Percentiles rank a stretch among this genome's conserved stretches.
Conservation (phyloP, 2,329 filamentous ascomycete genomes). For the Neurospora sp. region DNA sequence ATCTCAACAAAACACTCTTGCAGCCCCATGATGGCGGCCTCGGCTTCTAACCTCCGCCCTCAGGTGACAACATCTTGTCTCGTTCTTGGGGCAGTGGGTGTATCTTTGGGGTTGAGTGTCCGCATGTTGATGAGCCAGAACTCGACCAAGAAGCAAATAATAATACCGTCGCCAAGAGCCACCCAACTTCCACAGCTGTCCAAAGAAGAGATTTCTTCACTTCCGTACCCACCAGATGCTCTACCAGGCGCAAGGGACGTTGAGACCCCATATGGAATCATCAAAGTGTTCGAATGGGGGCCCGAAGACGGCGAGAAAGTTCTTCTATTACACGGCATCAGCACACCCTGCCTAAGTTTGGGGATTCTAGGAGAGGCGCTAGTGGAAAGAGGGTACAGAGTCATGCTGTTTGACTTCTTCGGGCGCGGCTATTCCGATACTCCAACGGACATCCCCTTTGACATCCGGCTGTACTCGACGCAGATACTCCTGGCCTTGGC, state of each 20-base stretch:
- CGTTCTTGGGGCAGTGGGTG: conserved; percentile 10
- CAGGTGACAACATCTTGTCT: conserved; percentile 8
- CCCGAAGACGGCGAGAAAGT: conserved; percentile 62
- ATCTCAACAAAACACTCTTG: background rate
- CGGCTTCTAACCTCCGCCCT: conserved; percentile 4
- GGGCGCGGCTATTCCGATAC: conserved; percentile 71
- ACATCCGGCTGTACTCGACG: conserved; percentile 53
- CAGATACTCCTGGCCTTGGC: conserved; percentile 58
- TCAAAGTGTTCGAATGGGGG: conserved; percentile 74
- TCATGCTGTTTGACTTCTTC: conserved; percentile 72
- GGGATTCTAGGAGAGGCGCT: conserved; percentile 57
- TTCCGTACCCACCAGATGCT: conserved; percentile 60
- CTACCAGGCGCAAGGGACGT: conserved; percentile 64
- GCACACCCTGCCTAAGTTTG: conserved; percentile 63
- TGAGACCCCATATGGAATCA: conserved; percentile 57
- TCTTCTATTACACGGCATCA: conserved; percentile 71
- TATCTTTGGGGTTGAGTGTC: conserved; percentile 8
- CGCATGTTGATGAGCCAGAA: background rate
- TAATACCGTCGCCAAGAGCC: conserved; percentile 30
- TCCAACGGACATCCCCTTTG: conserved; percentile 49
- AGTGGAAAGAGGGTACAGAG: conserved; percentile 51
- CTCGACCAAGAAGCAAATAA: background rate
- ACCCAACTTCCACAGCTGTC: conserved; percentile 29
- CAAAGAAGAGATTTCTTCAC: conserved; percentile 25
- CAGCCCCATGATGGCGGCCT: conserved; percentile 8